Percentiles rank a stretch among this genome's conserved stretches.
These are phyloP conservation scores for Ilex aquifolium DNA, from an alignment of 257 asterid species.

Conservation along the genomic window DNA sequence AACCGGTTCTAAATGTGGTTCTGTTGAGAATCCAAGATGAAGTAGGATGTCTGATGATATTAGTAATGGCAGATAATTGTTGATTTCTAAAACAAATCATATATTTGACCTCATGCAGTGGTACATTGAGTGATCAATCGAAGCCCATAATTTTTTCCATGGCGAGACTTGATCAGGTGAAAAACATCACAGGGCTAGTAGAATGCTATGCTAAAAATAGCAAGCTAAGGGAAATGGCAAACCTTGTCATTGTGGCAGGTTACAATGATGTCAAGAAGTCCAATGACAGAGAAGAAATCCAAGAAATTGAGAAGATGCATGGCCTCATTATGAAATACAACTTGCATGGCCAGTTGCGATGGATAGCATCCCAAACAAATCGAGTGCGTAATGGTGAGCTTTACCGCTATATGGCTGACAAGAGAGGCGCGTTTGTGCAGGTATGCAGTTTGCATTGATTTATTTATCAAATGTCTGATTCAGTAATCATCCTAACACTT, in stretches of 20 bases:
- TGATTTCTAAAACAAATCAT: not conserved
- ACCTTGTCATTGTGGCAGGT: slow-evolving; percentile 92
- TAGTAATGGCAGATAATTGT: no score
- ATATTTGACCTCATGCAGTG: slow-evolving; percentile 43
- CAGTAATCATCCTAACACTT: not conserved
- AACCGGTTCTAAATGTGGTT: no score
- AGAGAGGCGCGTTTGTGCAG: slow-evolving; percentile 91
- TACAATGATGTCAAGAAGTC: slow-evolving; percentile 68
- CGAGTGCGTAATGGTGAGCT: slow-evolving; percentile 89
- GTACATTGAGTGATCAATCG: slow-evolving; percentile 52
- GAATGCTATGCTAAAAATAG: slow-evolving; percentile 75
- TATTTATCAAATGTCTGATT: not conserved
- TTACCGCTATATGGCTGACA: slow-evolving; percentile 92
- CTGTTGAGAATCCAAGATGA: no score
- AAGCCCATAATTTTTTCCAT: slow-evolving; percentile 93
- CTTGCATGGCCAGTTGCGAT: slow-evolving; percentile 67
- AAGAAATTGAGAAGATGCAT: slow-evolving; percentile 95
- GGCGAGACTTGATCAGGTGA: slow-evolving; percentile 97
- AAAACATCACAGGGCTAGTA: slow-evolving; percentile 86
- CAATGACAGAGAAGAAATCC: slow-evolving; percentile 81
- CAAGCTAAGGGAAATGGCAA: slow-evolving; percentile 66
- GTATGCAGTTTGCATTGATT: slow-evolving; percentile 19
- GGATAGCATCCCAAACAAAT: slow-evolving; percentile 84
- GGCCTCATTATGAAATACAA: slow-evolving; percentile 55
- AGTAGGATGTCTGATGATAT: no score